These are phyloP conservation scores for Calonectria naviculata DNA, from an alignment of 2,329 filamentous ascomycete genomes.

Conservation along the genomic window DNA sequence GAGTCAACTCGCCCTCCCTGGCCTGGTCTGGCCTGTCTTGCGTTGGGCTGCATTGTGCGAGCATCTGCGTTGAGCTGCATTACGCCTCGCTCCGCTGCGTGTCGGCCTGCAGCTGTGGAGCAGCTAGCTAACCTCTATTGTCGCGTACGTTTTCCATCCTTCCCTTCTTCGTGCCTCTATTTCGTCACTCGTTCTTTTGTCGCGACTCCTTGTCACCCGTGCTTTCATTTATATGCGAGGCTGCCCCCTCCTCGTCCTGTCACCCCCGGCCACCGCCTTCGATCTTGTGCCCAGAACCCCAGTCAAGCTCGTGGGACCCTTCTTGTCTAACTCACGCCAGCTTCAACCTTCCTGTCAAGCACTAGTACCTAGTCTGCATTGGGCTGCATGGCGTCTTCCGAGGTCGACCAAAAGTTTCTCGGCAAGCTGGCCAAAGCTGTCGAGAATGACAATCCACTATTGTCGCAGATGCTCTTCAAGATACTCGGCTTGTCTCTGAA, in stretches of 20 bases:
- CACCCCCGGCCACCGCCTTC: constrained; percentile 32
- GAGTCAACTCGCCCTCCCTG: constrained; percentile 30
- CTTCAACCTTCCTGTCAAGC: constrained; percentile 12
- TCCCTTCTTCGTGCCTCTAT: constrained; percentile 35
- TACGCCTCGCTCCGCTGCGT: constrained; percentile 35
- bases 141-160: constrained; percentile 32
- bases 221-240: constrained; percentile 44
- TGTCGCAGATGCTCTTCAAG: constrained; percentile 88
- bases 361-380: constrained; percentile 13
- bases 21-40: constrained; percentile 35
- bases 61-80: constrained; percentile 36
- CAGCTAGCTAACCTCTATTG: constrained; percentile 38
- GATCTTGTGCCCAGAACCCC: constrained; percentile 33
- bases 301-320: constrained; percentile 32
- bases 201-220: constrained; percentile 37
- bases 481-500: constrained; percentile 91
- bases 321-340: constrained; percentile 27
- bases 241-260: constrained; percentile 31
- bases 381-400: constrained; percentile 86
- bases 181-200: constrained; percentile 29
- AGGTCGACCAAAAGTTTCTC: constrained; percentile 97
- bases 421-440: constrained; percentile 87
- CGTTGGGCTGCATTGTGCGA: constrained; percentile 41
- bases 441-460: constrained; percentile 79
- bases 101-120: constrained; percentile 40